Percentiles rank a stretch among this genome's conserved stretches.
phyloP scores from a whole-genome alignment of 371 early-diverging fungal genomes.

The Mucor mucedo region DNA sequence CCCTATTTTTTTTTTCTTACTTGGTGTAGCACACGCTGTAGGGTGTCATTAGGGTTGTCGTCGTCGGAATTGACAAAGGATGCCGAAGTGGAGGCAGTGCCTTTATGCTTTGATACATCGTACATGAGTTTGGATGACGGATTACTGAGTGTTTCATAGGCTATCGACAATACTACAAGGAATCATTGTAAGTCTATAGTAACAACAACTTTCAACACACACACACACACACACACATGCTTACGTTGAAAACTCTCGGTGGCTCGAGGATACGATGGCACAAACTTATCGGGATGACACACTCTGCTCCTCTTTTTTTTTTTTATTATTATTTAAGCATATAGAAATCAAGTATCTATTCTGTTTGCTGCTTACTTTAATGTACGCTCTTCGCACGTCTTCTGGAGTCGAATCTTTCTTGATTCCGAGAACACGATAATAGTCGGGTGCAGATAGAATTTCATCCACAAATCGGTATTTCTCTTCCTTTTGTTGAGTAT shows the following conservation, averaged over 20 bases:
- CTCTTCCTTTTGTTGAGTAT: conserved; percentile 27
- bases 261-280: conserved; percentile 35
- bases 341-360: no score
- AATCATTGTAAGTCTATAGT: not conserved
- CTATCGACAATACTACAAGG: conserved; percentile 53
- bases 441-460: conserved; percentile 41
- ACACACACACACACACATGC: no score
- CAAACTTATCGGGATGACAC: conserved; percentile 54
- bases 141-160: conserved; percentile 68
- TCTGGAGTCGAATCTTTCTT: conserved; percentile 35
- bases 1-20: conserved; percentile 27
- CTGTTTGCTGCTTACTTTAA: conserved; percentile 31
- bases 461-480: conserved; percentile 47
- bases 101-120: conserved; percentile 54
- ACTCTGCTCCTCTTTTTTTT: conserved; percentile 41
- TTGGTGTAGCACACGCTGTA: conserved; percentile 64
- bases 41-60: conserved; percentile 50
- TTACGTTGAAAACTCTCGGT: conserved; percentile 51
- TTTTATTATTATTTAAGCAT: no score
- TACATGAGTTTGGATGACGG: conserved; percentile 60
- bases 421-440: conserved; percentile 44
- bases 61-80: conserved; percentile 34
- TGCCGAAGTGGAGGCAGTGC: conserved; percentile 37
- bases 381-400: conserved; percentile 52
- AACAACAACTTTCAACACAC: no score